These are phyloP conservation scores for Paramecium tetraurelia DNA, from an alignment of 73 alveolate genomes.

Conservation along the genomic window DNA sequence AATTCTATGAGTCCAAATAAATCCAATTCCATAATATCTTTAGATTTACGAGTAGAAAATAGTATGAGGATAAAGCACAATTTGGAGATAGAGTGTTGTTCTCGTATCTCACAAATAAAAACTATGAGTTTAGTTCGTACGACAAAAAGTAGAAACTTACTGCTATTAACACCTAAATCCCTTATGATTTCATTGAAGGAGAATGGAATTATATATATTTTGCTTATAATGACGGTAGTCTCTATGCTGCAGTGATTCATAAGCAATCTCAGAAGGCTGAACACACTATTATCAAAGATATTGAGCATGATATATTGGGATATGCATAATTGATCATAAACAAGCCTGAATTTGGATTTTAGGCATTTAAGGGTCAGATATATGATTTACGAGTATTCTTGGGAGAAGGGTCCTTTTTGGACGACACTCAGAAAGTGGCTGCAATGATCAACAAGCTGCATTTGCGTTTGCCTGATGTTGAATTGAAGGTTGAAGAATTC, in stretches of 20 bases:
- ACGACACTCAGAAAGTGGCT: background rate
- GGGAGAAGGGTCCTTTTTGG: background rate
- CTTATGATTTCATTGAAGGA: conserved; percentile 1
- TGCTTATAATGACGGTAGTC: background rate
- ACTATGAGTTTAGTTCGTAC: conserved; percentile 6
- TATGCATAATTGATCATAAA: background rate
- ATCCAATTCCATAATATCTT: background rate
- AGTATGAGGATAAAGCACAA: background rate
- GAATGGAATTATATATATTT: conserved; percentile 17
- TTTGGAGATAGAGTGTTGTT: conserved; percentile 24
- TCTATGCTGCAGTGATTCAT: background rate
- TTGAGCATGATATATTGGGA: background rate
- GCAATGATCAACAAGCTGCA: background rate
- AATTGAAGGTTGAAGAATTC: background rate
- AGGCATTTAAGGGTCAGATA: background rate
- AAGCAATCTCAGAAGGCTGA: background rate
- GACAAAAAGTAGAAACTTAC: background rate
- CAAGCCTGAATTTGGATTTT: background rate
- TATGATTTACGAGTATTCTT: conserved; percentile 4
- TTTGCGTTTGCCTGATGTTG: background rate
- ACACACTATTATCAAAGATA: background rate
- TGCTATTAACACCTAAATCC: background rate
- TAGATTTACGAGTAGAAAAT: background rate
- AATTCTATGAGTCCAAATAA: background rate
- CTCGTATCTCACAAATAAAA: background rate